Percentiles rank a stretch among this genome's conserved stretches.
Evolutionary conservation across 176 grass and related monocot species (phyloP).

Genomic region (Luzula sylvatica): DNA sequence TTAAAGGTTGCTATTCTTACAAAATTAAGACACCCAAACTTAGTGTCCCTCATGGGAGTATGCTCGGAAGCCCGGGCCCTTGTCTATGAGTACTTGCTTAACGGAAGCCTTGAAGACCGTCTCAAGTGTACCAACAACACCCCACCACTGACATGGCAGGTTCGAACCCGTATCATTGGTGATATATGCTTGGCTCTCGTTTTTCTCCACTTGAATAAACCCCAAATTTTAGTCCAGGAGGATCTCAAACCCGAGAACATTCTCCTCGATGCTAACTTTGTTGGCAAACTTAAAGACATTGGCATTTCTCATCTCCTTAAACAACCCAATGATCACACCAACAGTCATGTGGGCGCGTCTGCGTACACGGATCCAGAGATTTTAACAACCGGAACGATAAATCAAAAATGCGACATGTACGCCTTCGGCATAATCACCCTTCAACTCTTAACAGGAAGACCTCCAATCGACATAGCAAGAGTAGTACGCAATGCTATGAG

Average conservation of each 20-base stretch:
- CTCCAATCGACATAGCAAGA: slow-evolving; percentile 15
- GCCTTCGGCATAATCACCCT: slow-evolving; percentile 43
- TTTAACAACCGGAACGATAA: slow-evolving; percentile 26
- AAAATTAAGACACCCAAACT: slow-evolving; percentile 38
- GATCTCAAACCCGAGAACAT: slow-evolving; percentile 51
- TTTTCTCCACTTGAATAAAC: slow-evolving; percentile 44
- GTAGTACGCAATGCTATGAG: slow-evolving; percentile 32
- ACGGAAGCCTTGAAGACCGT: slow-evolving; percentile 42
- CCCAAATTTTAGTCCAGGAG: slow-evolving; percentile 36
- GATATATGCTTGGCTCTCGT: slow-evolving; percentile 39
- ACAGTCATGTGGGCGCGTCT: slow-evolving; percentile 24
- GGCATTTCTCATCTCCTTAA: slow-evolving; percentile 33
- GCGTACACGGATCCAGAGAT: slow-evolving; percentile 42
- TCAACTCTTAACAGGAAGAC: slow-evolving; percentile 31
- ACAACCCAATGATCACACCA: slow-evolving; percentile 20
- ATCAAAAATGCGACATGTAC: slow-evolving; percentile 35
- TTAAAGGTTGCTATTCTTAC: slow-evolving; percentile 32
- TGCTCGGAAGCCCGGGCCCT: slow-evolving; percentile 27
- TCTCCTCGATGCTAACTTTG: slow-evolving; percentile 38
- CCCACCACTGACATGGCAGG: slow-evolving; percentile 39
- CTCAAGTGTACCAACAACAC: slow-evolving; percentile 24
- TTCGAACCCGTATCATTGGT: slow-evolving; percentile 34
- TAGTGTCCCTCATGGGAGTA: slow-evolving; percentile 31
- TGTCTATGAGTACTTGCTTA: slow-evolving; percentile 38
- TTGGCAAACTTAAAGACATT: slow-evolving; percentile 47